Evolutionary conservation across 2,329 filamentous ascomycete species (phyloP), one percentile per base, ranked within the genome.

Genomic region (Lachnellula occidentalis): DNA sequence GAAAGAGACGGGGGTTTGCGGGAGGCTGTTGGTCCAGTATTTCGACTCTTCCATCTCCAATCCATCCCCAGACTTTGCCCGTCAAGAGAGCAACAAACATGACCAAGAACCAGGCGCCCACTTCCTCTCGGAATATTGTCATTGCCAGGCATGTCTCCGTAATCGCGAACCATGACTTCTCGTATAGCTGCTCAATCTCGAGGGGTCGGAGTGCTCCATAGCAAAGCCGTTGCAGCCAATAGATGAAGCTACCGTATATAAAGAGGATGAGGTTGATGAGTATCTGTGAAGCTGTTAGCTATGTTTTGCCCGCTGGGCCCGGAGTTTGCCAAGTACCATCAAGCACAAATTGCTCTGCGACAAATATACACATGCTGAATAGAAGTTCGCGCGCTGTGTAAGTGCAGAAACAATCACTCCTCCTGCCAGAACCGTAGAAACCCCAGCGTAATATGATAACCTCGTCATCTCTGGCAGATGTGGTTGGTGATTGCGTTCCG

Each of bases 21-120:
- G 92, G 92, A 3, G 92, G 92, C 71, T 97, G 92, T 71, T 99
- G 94, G 73, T 99, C 94, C 50, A 97, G 78, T 45, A 94, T 83
- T 69, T 99, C 95, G 52, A 99, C 90, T 51, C 95, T 82, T 22
- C 92, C 92, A 70, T 96, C 92, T 50, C 90, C 91, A 62, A 99
- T 96, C 94, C 95, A 99, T 53, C 91, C 90, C 92, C 95, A 99
- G 47, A 99, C 88, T 74, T 97, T 97, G 52, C 92, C 92, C 3
- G 91, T 92, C 46, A 99, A 82, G 39, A 99, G 79, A 24, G 87
- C 85, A 15, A 95, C 89, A 71, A 99, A 97, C 92, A 99, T 97
- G 66, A 94, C 85, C 56, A 99, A 77, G 67, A 97, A 96, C 85
- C 91, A 95, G 42, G 88, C 88, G 45, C 94, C 92, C 17, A 99